These are phyloP conservation scores for Hypoxylon fuscum DNA, from an alignment of 495 filamentous ascomycete species.

Conservation along the genomic window DNA sequence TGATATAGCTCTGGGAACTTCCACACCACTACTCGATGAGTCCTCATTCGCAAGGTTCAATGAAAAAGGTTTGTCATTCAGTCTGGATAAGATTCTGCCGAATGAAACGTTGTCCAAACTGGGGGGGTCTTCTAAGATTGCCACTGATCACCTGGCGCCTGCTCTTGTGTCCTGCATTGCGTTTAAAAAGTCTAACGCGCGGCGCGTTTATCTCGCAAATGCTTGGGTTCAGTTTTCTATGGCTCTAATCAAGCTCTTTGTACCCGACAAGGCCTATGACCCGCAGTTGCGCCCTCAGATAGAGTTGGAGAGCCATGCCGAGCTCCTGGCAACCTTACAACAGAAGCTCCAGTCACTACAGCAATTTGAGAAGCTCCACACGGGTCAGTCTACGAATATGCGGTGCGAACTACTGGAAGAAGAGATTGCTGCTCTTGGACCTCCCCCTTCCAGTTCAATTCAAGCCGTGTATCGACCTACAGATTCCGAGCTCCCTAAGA, in stretches of 20 bases:
- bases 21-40: background rate
- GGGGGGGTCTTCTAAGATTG: slow-evolving; percentile 39
- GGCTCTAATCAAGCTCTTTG: slow-evolving; percentile 77
- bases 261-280: slow-evolving; percentile 86
- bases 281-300: slow-evolving; percentile 81
- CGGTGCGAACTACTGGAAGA: slow-evolving; percentile 67
- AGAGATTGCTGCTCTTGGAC: slow-evolving; percentile 69
- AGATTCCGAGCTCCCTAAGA: slow-evolving; percentile 68
- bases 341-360: slow-evolving; percentile 67
- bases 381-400: slow-evolving; percentile 70
- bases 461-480: slow-evolving; percentile 73
- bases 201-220: slow-evolving; percentile 49
- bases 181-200: slow-evolving; percentile 36
- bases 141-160: slow-evolving; percentile 52
- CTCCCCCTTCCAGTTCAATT: slow-evolving; percentile 57
- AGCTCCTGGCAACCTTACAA: slow-evolving; percentile 62
- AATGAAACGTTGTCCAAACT: slow-evolving; percentile 15
- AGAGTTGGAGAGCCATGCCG: slow-evolving; percentile 70
- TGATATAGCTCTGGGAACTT: slow-evolving; percentile 2
- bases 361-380: slow-evolving; percentile 71
- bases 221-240: slow-evolving; percentile 75
- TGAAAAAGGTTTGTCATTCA: slow-evolving; percentile 36
- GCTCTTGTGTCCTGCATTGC: slow-evolving; percentile 49
- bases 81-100: slow-evolving; percentile 25
- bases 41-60: slow-evolving; percentile 10